These are phyloP conservation scores for Arachis monticola DNA, from an alignment of 331 rosid species.

Conservation along the genomic window DNA sequence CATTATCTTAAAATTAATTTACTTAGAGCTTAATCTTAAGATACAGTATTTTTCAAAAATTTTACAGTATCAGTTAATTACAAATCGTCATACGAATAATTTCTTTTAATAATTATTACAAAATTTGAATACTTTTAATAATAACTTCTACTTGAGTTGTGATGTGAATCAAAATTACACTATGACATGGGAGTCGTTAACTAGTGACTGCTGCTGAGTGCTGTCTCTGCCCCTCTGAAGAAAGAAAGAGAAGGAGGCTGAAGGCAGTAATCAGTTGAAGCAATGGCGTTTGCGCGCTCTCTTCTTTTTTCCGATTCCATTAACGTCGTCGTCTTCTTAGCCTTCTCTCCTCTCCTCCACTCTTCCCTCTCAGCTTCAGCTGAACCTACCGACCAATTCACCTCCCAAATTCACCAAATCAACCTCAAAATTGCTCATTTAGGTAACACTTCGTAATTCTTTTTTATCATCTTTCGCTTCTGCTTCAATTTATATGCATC, in stretches of 20 bases:
- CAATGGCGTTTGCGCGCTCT: slow-evolving; percentile 41
- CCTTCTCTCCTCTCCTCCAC: slow-evolving; percentile 45
- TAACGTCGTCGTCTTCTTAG: background rate
- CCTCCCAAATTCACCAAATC: slow-evolving; percentile 50
- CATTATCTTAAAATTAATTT: background rate
- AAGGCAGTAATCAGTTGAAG: background rate
- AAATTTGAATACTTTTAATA: too few relatives aligned
- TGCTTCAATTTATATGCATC: background rate
- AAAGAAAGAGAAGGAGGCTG: background rate
- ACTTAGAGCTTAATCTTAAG: background rate
- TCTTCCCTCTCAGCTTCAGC: slow-evolving; percentile 45
- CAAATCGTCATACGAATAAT: too few relatives aligned
- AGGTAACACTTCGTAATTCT: slow-evolving; percentile 48
- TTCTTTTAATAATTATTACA: too few relatives aligned
- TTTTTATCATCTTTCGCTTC: background rate
- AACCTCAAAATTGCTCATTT: slow-evolving; percentile 69
- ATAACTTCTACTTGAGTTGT: too few relatives aligned
- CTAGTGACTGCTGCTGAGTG: background rate
- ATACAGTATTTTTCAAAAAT: too few relatives aligned
- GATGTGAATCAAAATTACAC: too few relatives aligned
- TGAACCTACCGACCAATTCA: slow-evolving; percentile 27
- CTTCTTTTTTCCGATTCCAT: slow-evolving; percentile 50
- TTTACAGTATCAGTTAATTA: too few relatives aligned
- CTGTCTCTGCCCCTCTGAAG: background rate
- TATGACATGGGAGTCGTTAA: too few relatives aligned